These are phyloP conservation scores for Didymella segeticola DNA, from an alignment of 2,329 filamentous ascomycete species.

Conservation along the genomic window DNA sequence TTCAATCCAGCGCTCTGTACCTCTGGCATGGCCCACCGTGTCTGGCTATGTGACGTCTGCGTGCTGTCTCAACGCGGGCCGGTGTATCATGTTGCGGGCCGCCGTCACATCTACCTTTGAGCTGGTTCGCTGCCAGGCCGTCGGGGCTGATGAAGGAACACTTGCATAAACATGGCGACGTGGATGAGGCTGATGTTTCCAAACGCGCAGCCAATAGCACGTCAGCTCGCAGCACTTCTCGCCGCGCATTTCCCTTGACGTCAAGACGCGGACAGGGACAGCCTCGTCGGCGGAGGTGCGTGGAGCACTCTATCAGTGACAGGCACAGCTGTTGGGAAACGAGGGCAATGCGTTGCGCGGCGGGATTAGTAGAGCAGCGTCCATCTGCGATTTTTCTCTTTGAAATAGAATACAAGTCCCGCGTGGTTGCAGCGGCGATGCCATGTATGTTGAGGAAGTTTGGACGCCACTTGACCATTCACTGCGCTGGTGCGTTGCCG, in stretches of 20 bases:
- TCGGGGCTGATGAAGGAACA: constrained; percentile 4
- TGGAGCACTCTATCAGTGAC: constrained; percentile 14
- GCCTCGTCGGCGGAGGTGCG: constrained; percentile 1
- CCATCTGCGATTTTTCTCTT: background rate
- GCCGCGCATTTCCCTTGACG: background rate
- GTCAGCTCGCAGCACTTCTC: constrained; percentile 12
- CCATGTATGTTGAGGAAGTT: constrained; percentile 16
- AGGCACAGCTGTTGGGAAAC: constrained; percentile 5
- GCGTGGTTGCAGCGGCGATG: background rate
- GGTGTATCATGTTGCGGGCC: constrained; percentile 1
- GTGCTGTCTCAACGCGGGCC: background rate
- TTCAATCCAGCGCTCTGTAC: too few relatives aligned
- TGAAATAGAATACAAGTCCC: too few relatives aligned
- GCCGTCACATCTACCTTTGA: background rate
- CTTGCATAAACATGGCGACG: constrained; percentile 1
- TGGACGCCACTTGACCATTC: constrained; percentile 14
- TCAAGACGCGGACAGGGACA: constrained; percentile 1
- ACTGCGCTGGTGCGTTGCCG: background rate
- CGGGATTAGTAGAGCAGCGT: background rate
- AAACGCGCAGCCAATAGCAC: constrained; percentile 24
- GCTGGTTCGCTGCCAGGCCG: constrained; percentile 3
- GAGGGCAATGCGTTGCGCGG: background rate
- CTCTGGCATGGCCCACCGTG: too few relatives aligned
- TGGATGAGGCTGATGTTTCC: constrained; percentile 9
- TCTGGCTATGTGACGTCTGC: too few relatives aligned